Conservation (phyloP, 2,329 filamentous ascomycete species). For the Penicillium oxalicum region DNA sequence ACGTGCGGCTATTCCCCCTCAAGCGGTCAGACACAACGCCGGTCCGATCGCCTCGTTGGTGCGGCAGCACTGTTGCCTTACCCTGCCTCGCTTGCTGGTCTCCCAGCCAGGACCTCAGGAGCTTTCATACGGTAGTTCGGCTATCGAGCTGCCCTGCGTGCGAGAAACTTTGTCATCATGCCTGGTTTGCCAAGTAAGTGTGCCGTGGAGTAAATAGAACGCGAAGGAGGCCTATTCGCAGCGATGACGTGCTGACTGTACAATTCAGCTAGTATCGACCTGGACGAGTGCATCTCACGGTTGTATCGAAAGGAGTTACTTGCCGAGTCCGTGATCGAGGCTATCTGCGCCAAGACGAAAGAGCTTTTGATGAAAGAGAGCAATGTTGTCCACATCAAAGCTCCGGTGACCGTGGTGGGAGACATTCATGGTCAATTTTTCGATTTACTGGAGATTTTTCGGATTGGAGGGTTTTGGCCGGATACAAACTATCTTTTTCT, state of each 20-base stretch:
- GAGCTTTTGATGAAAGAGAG: conserved; percentile 99
- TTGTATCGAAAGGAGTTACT: conserved; percentile 96
- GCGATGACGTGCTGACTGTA: conserved; percentile 8
- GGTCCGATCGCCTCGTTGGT: too few relatives aligned
- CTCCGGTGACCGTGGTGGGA: conserved; percentile 93
- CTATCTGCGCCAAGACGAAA: conserved; percentile 98
- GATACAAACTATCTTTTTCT: conserved; percentile 98
- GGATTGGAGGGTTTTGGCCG: conserved; percentile 93
- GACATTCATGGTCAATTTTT: conserved; percentile 99
- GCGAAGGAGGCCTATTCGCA: not conserved
- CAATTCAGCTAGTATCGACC: conserved; percentile 76
- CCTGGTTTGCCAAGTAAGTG: conserved; percentile 42
- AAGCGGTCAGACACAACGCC: too few relatives aligned
- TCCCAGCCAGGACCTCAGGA: too few relatives aligned
- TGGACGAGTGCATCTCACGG: conserved; percentile 96
- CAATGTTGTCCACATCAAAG: conserved; percentile 95
- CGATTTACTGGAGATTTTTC: conserved; percentile 98
- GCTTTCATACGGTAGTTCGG: too few relatives aligned
- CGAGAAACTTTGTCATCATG: conserved; percentile 27
- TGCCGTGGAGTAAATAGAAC: not conserved
- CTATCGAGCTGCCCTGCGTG: not conserved
- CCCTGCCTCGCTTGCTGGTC: not conserved
- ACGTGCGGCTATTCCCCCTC: too few relatives aligned
- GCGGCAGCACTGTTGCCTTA: too few relatives aligned
- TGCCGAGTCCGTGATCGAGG: conserved; percentile 95